Evolutionary conservation across 257 asterid genomes (phyloP).

Genomic region (Jaltomata sinuosa): DNA sequence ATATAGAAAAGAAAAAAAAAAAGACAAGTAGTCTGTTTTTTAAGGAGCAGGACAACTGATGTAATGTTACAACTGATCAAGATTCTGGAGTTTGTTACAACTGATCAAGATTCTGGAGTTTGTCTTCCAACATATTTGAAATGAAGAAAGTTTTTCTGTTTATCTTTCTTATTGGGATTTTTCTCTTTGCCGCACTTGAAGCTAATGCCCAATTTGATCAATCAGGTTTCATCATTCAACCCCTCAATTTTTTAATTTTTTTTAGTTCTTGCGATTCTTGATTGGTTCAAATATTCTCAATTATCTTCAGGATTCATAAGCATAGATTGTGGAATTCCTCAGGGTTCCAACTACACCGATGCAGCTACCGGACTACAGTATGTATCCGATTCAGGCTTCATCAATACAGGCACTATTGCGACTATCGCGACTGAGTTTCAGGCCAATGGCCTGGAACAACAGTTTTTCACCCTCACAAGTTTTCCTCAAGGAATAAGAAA

Average conservation of each 20-base stretch:
- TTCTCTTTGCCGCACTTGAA: not conserved
- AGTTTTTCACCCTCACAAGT: not conserved
- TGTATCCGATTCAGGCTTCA: not conserved
- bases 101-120: no score
- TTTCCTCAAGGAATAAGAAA: conserved; percentile 1
- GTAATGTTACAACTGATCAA: no score
- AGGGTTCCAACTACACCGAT: not conserved
- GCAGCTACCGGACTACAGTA: not conserved
- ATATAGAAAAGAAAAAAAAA: no score
- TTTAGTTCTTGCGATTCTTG: not conserved
- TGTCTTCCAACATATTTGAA: no score
- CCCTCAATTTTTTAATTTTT: no score
- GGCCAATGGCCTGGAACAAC: not conserved
- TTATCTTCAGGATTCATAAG: not conserved
- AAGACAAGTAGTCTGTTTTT: no score
- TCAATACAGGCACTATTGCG: not conserved
- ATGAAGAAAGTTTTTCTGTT: no score
- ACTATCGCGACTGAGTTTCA: not conserved
- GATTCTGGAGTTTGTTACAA: no score
- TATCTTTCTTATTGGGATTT: not conserved
- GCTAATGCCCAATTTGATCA: not conserved
- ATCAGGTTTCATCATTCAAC: not conserved
- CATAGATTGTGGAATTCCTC: not conserved
- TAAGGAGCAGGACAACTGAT: no score
- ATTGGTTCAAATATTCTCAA: no score